These are phyloP conservation scores for Zasmidium citrigriseum DNA, from an alignment of 2,329 filamentous ascomycete species.

Conservation along the genomic window DNA sequence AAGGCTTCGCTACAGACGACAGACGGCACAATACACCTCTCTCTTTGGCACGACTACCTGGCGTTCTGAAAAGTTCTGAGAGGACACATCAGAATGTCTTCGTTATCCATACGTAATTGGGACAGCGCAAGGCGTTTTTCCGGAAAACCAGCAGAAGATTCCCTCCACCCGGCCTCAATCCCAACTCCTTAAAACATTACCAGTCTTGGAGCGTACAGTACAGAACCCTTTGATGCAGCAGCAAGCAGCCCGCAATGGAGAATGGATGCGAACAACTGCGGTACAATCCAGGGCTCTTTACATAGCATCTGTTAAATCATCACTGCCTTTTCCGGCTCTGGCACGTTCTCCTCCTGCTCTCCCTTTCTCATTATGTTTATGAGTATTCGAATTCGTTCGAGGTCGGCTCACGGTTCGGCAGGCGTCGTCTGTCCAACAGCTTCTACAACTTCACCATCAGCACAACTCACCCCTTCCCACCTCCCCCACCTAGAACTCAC, in stretches of 20 bases:
- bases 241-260: neutral
- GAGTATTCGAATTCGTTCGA: too few species aligned
- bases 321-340: neutral
- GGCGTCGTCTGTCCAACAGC: neutral
- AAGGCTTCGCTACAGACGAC: too few species aligned
- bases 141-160: too few species aligned
- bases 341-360: neutral
- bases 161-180: too few species aligned
- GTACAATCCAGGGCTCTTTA: neutral
- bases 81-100: too few species aligned
- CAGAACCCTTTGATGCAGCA: neutral
- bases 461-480: too few species aligned
- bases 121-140: too few species aligned
- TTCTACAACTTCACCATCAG: neutral
- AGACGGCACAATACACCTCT: too few species aligned
- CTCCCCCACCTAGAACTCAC: neutral
- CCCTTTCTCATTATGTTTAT: too few species aligned
- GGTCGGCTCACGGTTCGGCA: neutral
- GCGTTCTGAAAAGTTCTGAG: too few species aligned
- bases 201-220: neutral
- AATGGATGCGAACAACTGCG: neutral
- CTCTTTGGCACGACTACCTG: too few species aligned
- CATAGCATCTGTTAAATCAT: neutral
- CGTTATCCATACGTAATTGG: too few species aligned
- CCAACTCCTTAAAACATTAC: neutral